A percentile compares a stretch with the other conserved stretches of the same genome.
phyloP scores from a whole-genome alignment of 2,329 filamentous ascomycete genomes.

The Gnomoniopsis smithogilvyi region DNA sequence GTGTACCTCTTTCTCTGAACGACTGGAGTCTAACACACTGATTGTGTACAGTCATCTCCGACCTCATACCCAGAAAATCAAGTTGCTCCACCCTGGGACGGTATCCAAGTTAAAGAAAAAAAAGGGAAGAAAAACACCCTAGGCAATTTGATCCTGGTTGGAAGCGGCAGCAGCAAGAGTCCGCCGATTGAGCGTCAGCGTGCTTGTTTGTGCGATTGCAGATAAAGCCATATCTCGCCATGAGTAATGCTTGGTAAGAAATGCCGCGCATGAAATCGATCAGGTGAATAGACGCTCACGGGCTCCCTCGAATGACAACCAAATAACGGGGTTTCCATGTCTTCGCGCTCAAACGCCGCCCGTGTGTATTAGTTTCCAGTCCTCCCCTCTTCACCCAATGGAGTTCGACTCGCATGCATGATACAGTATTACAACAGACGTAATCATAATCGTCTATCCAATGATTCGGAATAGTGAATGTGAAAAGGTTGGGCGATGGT shows the following conservation, averaged over 20 bases:
- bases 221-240: conserved; percentile 6
- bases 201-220: background rate
- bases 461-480: background rate
- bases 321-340: background rate
- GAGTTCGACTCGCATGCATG: background rate
- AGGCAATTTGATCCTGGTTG: background rate
- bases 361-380: background rate
- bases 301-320: conserved; percentile 7
- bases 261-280: background rate
- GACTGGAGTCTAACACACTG: background rate
- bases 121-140: no score
- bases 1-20: background rate
- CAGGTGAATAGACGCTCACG: conserved; percentile 17
- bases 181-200: background rate
- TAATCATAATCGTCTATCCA: background rate
- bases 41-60: background rate
- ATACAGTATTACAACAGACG: conserved; percentile 14
- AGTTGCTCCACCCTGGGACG: background rate
- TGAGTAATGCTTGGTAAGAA: conserved; percentile 1
- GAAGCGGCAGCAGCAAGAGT: background rate
- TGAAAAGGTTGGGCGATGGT: background rate
- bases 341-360: background rate
- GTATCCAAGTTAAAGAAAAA: no score
- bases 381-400: background rate
- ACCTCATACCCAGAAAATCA: background rate